Conservation (phyloP, 345 rosid species). For the Camelina hispida region DNA sequence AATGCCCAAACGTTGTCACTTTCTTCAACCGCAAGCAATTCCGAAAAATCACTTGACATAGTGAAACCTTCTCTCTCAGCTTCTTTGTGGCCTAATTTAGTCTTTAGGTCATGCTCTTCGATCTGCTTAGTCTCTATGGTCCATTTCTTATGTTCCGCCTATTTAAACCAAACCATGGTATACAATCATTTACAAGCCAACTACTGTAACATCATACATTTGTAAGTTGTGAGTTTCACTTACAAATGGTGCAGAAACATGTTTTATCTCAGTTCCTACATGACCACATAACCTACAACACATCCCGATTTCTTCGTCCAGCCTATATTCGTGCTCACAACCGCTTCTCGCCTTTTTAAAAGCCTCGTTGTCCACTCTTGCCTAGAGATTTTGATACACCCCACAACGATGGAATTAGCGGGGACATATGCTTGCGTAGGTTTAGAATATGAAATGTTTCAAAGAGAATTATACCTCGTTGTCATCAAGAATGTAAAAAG, state of each 20-base stretch:
- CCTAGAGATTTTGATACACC: slow-evolving; percentile 46
- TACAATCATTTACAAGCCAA: slow-evolving; percentile 5
- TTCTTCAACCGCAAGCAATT: slow-evolving; percentile 48
- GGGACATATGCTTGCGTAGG: neutral
- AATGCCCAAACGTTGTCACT: slow-evolving; percentile 82
- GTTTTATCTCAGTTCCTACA: slow-evolving; percentile 74
- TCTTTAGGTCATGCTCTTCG: slow-evolving; percentile 50
- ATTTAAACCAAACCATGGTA: slow-evolving; percentile 20
- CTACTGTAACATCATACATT: neutral
- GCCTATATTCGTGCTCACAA: slow-evolving; percentile 67
- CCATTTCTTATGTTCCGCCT: slow-evolving; percentile 57
- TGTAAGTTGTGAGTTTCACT: slow-evolving; percentile 49
- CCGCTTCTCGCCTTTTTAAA: slow-evolving; percentile 45
- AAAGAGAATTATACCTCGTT: slow-evolving; percentile 57
- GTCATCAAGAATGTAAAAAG: slow-evolving; percentile 73
- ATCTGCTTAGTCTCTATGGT: slow-evolving; percentile 45
- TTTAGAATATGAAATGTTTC: neutral
- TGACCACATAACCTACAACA: slow-evolving; percentile 70
- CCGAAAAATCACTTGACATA: slow-evolving; percentile 41
- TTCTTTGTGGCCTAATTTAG: slow-evolving; percentile 39
- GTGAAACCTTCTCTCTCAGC: slow-evolving; percentile 42
- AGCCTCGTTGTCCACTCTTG: slow-evolving; percentile 49
- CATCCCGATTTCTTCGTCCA: slow-evolving; percentile 85
- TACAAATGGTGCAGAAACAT: slow-evolving; percentile 82
- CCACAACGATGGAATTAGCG: neutral